Evolutionary conservation across 202 grass and related monocot species (phyloP), one percentile per base, ranked within the genome.

Genomic region (Alloteropsis angusta): DNA sequence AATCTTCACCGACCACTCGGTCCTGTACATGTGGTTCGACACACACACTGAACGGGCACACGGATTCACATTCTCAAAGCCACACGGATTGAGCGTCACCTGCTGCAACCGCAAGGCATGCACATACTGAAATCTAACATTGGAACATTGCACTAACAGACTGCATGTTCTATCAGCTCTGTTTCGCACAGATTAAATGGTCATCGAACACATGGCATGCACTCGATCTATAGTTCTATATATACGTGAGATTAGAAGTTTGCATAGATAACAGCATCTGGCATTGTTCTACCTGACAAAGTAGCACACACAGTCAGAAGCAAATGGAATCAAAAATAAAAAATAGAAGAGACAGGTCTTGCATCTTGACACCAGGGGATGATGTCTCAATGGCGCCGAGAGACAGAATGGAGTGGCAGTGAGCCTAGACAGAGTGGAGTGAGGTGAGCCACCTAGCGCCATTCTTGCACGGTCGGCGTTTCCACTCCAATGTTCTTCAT

Each of bases 401-500:
- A 17, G 14, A 60, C 56, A 65, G 19, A 30, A 30, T 58, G 48
- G 5, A 53, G 18, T 21, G 7, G 7, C 47, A 62, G 1, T 36
- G 18, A 64, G 9, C 28, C 28, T 30, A 30, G 7, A 35, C 2
- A 7, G 52, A 26, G 54, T 57, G 47, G 16, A 50, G 17, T 19
- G 6, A 7, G 55, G 1, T 36, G 18, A 64, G 9, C 28, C 28
- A 30, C 22, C 74, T 77, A 86, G 44, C 86, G 83, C 92, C 95
- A 95, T 81, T 98, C 95, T 79, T 90, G 74, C 76, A 98, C 78
- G 38, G 92, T 90, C 58, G 87, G 87, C 38, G 92, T 84, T 26
- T 91, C 85, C 47, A 93, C 92, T 73, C 89, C 89, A 16, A 98
- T 83, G 67, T 83, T 94, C 79, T 94, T 85, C 89, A 98, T 98